These are phyloP conservation scores for Juglanconis juglandina DNA, from an alignment of 2,329 filamentous ascomycete species.

Conservation along the genomic window DNA sequence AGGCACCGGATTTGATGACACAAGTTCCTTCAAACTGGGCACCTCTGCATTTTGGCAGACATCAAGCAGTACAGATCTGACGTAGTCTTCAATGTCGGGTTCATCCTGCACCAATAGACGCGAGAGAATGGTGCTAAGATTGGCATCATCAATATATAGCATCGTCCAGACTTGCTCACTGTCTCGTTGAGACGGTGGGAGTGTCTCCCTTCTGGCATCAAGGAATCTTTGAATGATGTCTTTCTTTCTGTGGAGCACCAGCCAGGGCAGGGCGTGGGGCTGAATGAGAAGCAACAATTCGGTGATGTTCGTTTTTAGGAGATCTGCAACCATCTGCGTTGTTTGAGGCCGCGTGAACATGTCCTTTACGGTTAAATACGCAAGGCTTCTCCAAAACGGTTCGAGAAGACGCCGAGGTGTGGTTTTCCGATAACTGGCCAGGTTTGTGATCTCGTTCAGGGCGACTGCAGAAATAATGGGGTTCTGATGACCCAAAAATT, in stretches of 20 bases:
- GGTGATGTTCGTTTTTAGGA: slow-evolving; percentile 71
- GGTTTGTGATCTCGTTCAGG: slow-evolving; percentile 73
- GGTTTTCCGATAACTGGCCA: slow-evolving; percentile 63
- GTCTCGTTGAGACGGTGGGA: background rate
- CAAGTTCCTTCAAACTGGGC: slow-evolving; percentile 62
- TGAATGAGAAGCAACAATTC: slow-evolving; percentile 76
- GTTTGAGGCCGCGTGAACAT: slow-evolving; percentile 78
- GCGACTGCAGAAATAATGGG: slow-evolving; percentile 75
- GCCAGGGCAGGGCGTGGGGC: slow-evolving; percentile 76
- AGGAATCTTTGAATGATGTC: slow-evolving; percentile 81
- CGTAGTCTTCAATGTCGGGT: slow-evolving; percentile 57
- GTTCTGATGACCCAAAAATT: slow-evolving; percentile 83
- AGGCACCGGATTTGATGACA: slow-evolving; percentile 71
- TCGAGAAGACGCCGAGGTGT: slow-evolving; percentile 69
- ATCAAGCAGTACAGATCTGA: slow-evolving; percentile 65
- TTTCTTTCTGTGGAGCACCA: slow-evolving; percentile 73
- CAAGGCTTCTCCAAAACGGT: slow-evolving; percentile 85
- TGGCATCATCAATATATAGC: slow-evolving; percentile 50
- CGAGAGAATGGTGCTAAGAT: slow-evolving; percentile 56
- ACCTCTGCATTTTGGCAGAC: slow-evolving; percentile 69
- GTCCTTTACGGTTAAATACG: slow-evolving; percentile 78
- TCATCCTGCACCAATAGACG: slow-evolving; percentile 57
- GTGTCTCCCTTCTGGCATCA: slow-evolving; percentile 63
- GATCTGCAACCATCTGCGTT: slow-evolving; percentile 72
- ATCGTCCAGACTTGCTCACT: slow-evolving; percentile 52